phyloP scores from a whole-genome alignment of 305 asterid genomes.

The Fraxinus ornus region DNA sequence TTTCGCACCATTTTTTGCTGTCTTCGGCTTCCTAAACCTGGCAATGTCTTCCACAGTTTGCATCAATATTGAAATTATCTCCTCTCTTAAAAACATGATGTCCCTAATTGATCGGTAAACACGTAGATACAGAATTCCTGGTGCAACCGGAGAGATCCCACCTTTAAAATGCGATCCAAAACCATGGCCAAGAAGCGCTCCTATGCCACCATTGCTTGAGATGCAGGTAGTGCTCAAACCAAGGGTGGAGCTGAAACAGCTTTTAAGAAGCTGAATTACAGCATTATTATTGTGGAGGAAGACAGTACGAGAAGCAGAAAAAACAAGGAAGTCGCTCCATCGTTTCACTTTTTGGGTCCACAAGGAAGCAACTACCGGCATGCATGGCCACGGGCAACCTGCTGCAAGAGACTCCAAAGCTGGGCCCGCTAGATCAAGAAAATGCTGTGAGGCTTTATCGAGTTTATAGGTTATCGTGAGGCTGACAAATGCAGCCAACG shows the following conservation, averaged over 20 bases:
- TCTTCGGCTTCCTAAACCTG: conserved; percentile 33
- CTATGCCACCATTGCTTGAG: conserved; percentile 79
- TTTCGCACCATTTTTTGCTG: conserved; percentile 41
- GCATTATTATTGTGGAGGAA: conserved; percentile 91
- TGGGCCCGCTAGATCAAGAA: conserved; percentile 94
- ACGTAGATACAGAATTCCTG: conserved; percentile 84
- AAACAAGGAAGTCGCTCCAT: conserved; percentile 95
- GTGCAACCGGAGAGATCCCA: conserved; percentile 95
- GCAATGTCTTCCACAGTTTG: conserved; percentile 73
- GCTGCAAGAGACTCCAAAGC: conserved; percentile 97
- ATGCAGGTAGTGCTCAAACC: conserved; percentile 58
- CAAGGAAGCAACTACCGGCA: conserved; percentile 92
- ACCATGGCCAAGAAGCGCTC: conserved; percentile 92
- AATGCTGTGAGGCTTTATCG: conserved; percentile 87
- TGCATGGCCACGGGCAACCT: conserved; percentile 99
- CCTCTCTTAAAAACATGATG: conserved; percentile 83
- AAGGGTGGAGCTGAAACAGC: conserved; percentile 73
- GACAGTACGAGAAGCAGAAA: conserved; percentile 93
- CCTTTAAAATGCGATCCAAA: conserved; percentile 84
- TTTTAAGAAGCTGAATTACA: conserved; percentile 77
- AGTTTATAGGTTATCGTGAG: conserved; percentile 98
- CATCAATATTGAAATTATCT: conserved; percentile 65
- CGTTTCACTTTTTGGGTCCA: conserved; percentile 97
- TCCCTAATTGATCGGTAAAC: conserved; percentile 80
- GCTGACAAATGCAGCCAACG: conserved; percentile 97